Evolutionary conservation across 108 stramenopile species (phyloP).

Genomic region (Nitzschia palea): DNA sequence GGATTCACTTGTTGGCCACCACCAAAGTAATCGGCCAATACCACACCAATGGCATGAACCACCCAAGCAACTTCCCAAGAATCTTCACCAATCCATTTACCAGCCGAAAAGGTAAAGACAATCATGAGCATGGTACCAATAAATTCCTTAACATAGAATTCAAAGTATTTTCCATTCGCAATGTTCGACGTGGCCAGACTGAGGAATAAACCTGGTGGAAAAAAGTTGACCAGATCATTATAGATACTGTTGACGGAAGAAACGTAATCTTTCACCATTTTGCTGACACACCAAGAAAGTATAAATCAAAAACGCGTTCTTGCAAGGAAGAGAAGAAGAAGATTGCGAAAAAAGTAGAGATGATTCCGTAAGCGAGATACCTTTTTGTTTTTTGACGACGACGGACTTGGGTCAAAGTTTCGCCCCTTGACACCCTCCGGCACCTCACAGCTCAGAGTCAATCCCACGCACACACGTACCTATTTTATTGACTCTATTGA

Average conservation of each 20-base stretch:
- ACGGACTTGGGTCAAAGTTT: no score
- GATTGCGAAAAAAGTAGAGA: no score
- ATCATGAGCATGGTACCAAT: constrained; percentile 85
- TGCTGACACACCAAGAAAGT: no score
- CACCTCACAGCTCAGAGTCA: no score
- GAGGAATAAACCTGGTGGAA: constrained; percentile 71
- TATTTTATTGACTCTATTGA: no score
- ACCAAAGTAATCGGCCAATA: constrained; percentile 76
- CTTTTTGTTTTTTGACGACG: no score
- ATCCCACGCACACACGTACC: no score
- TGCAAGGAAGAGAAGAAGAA: no score
- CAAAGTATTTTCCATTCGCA: constrained; percentile 58
- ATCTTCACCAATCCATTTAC: constrained; percentile 82
- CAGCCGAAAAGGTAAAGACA: constrained; percentile 80
- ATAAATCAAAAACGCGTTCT: no score
- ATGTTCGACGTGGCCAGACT: constrained; percentile 59
- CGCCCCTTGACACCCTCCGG: no score
- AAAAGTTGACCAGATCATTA: constrained; percentile 23
- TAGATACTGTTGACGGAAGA: constrained; percentile 7
- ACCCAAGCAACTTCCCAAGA: constrained; percentile 63
- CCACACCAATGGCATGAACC: constrained; percentile 71
- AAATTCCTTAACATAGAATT: constrained; percentile 68
- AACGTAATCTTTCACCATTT: constrained; percentile 29
- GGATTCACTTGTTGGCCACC: constrained; percentile 75
- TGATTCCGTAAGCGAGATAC: no score